Evolutionary conservation across 345 rosid genomes (phyloP).

Genomic region (Mangifera indica): DNA sequence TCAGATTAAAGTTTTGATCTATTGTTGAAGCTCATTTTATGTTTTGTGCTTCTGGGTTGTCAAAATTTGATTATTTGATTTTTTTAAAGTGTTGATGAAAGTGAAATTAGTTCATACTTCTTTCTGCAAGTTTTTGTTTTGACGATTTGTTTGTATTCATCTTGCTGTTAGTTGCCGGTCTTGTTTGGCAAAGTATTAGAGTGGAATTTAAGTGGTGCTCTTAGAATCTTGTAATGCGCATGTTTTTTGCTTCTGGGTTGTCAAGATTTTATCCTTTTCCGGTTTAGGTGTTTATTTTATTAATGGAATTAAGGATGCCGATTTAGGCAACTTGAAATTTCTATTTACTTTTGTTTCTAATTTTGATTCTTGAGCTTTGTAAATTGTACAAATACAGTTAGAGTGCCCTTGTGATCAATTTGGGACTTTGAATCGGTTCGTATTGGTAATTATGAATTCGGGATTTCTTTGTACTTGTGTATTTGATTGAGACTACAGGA

Average conservation of each 20-base stretch:
- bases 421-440: constrained; percentile 23
- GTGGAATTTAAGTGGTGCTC: constrained; percentile 13
- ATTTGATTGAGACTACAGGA: neutral
- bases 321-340: constrained; percentile 11
- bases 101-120: neutral
- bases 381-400: neutral
- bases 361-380: constrained; percentile 22
- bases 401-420: constrained; percentile 12
- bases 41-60: constrained; percentile 8
- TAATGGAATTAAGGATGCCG: constrained; percentile 15
- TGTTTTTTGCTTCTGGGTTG: constrained; percentile 12
- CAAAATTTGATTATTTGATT: neutral
- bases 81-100: neutral
- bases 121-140: constrained; percentile 3
- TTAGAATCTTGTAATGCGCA: neutral
- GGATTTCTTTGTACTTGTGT: constrained; percentile 1
- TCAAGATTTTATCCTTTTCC: neutral
- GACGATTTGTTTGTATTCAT: neutral
- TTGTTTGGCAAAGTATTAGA: constrained; percentile 10
- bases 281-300: neutral
- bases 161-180: neutral
- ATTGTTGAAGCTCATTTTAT: neutral
- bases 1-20: constrained; percentile 5
- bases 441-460: constrained; percentile 19
- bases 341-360: constrained; percentile 22